Conservation (phyloP, 192 early-diverging fungal species). For the Allomyces arbusculus region DNA sequence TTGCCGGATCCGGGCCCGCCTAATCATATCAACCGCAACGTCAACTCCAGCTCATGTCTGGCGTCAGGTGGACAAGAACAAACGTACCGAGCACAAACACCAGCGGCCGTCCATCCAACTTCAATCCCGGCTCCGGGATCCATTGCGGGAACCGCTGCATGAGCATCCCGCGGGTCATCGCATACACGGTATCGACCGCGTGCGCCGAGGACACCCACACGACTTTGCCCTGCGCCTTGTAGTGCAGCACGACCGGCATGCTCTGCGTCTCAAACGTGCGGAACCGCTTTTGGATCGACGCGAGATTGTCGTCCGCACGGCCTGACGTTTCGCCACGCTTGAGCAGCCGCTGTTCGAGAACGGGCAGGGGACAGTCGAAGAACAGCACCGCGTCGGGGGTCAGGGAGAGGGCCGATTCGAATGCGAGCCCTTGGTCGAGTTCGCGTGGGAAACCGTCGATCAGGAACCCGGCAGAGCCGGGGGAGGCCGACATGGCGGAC, state of each 20-base stretch:
- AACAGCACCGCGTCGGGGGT: slow-evolving; percentile 18
- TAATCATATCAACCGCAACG: neutral
- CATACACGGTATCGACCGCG: slow-evolving; percentile 16
- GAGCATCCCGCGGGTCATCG: slow-evolving; percentile 8
- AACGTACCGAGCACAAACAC: slow-evolving; percentile 19
- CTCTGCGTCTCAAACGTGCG: slow-evolving; percentile 11
- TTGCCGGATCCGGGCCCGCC: slow-evolving; percentile 27
- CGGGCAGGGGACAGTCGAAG: slow-evolving; percentile 26
- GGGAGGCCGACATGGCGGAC: slow-evolving; percentile 10
- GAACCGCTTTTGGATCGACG: slow-evolving; percentile 27
- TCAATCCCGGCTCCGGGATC: neutral
- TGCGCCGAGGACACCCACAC: slow-evolving; percentile 16
- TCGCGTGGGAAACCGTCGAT: slow-evolving; percentile 45
- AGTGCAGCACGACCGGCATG: neutral
- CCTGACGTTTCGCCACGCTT: slow-evolving; percentile 37
- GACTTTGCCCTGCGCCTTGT: neutral
- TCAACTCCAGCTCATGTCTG: neutral
- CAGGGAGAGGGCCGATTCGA: slow-evolving; percentile 7
- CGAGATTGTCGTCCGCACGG: slow-evolving; percentile 33
- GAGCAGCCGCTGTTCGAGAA: slow-evolving; percentile 26
- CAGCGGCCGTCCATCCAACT: slow-evolving; percentile 8
- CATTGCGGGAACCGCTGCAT: neutral
- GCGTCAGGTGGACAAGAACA: neutral
- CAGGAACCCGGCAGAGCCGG: slow-evolving; percentile 18
- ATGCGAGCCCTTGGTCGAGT: slow-evolving; percentile 29